Evolutionary conservation across 2,329 filamentous ascomycete species (phyloP), one percentile per base, ranked within the genome.

Genomic region (Tolypocladium cylindrosporum): DNA sequence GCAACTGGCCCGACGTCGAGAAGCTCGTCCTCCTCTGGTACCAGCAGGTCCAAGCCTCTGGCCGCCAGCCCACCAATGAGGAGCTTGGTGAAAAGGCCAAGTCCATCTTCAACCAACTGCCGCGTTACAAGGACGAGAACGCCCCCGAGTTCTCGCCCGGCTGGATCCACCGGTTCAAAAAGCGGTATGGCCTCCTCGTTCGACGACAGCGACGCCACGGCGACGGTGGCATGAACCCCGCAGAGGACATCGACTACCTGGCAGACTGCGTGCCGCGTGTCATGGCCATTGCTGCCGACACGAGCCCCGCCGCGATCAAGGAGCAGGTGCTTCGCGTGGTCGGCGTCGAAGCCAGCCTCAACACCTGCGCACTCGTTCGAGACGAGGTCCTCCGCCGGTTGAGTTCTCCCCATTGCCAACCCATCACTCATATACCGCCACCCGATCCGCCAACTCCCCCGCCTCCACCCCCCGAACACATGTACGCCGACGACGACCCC

Each of bases 81-180:
- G 82, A 85, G 68, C 74, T 85, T 3, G 81, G 80, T 61, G 82
- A 85, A 40, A 85, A 85, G 72, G 82, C 82, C 50, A 85, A 84
- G 67, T 67, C 71, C 58, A 83, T 85, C 63, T 85, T 85, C 67
- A 72, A 72, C 50, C 78, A 82, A 64, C 72, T 85, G 36, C 81
- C 82, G 19, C 79, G 81, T 21, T 85, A 85, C 68, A 83, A 81
- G 66, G 82, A 82, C 62, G 81, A 85, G 67, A 70, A 71, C n/a
- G 73, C 82, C 1, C 82, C 82, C 53, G 82, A 85, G 68, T 85
- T 85, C 67, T 84, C 81, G 0, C 82, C 82, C 0, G 82, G 82
- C 45, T 85, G 82, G 82, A 85, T 85, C 59, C 82, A 85, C 63
- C 77, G 82, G 41, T 85, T 85, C 72, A 85, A 85, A 71, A 85